Evolutionary conservation across 768 basidiomycete genomes (phyloP).

Genomic region (Neoboletus subvelutipes): DNA sequence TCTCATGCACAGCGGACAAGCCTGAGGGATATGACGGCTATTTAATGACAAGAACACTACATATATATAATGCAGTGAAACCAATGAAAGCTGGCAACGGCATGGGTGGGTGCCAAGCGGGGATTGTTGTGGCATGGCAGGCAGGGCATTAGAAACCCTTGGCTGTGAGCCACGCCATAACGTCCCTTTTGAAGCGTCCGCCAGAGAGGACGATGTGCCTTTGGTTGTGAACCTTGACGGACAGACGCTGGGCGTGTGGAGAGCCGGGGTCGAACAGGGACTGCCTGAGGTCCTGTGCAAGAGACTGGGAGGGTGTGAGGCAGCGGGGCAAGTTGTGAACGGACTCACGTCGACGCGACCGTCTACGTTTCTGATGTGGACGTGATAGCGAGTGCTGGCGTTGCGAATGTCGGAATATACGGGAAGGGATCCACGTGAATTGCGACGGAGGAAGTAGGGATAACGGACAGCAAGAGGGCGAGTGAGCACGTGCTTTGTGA

Average conservation of each 20-base stretch:
- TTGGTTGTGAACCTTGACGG: too few relatives aligned
- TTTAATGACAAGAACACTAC: conserved; percentile 19
- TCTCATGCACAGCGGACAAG: neutral
- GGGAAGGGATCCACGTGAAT: conserved; percentile 61
- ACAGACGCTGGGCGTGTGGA: conserved; percentile 47
- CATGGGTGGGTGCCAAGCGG: conserved; percentile 12
- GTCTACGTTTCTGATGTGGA: too few relatives aligned
- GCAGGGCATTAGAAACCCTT: conserved; percentile 55
- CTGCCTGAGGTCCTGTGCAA: too few relatives aligned
- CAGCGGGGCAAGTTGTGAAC: neutral
- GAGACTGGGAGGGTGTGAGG: conserved; percentile 12
- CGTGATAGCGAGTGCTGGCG: neutral
- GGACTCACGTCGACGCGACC: conserved; percentile 56
- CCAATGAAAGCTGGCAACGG: conserved; percentile 7
- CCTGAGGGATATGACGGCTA: conserved; percentile 11
- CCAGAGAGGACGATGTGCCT: too few relatives aligned
- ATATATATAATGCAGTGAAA: conserved; percentile 11
- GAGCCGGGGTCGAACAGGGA: conserved; percentile 51
- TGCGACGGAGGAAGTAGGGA: conserved; percentile 66
- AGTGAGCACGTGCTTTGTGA: conserved; percentile 17
- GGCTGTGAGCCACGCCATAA: conserved; percentile 59
- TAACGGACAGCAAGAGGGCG: too few relatives aligned
- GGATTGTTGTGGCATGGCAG: neutral
- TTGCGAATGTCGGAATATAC: conserved; percentile 73
- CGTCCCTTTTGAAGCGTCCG: conserved; percentile 59